These are phyloP conservation scores for Lagenaria siceraria DNA, from an alignment of 306 rosid species.

Conservation along the genomic window DNA sequence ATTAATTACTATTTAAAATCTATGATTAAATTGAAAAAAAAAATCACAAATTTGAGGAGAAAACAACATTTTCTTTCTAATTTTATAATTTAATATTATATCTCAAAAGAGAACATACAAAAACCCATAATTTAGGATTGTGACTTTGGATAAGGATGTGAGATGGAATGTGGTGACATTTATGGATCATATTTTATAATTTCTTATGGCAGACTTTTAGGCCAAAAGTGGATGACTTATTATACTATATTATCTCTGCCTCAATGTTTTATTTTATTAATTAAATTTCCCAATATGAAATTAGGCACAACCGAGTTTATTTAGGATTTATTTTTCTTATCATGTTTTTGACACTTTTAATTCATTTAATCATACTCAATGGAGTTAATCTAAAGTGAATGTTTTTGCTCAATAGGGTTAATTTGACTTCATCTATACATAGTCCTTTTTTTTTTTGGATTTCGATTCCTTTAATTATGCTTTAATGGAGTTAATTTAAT, in stretches of 20 bases:
- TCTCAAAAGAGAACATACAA: no score
- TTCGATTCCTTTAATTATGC: neutral
- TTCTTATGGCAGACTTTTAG: neutral
- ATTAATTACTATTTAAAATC: no score
- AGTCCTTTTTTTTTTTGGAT: no score
- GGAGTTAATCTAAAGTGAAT: no score
- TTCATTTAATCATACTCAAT: neutral
- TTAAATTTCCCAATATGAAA: neutral
- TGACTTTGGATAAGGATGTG: no score
- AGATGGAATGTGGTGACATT: neutral
- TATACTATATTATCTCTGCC: neutral
- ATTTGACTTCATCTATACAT: neutral
- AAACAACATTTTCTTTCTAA: no score
- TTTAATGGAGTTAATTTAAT: neutral
- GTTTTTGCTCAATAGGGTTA: neutral
- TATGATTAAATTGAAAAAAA: no score
- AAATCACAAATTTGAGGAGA: no score
- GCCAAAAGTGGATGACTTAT: neutral
- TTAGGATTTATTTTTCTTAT: neutral
- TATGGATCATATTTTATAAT: neutral
- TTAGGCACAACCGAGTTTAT: neutral
- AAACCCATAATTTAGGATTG: no score
- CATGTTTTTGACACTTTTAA: neutral
- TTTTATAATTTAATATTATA: no score
- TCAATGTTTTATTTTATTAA: neutral